Conservation (phyloP, 192 early-diverging fungal species). For the Coemansia sp. region DNA sequence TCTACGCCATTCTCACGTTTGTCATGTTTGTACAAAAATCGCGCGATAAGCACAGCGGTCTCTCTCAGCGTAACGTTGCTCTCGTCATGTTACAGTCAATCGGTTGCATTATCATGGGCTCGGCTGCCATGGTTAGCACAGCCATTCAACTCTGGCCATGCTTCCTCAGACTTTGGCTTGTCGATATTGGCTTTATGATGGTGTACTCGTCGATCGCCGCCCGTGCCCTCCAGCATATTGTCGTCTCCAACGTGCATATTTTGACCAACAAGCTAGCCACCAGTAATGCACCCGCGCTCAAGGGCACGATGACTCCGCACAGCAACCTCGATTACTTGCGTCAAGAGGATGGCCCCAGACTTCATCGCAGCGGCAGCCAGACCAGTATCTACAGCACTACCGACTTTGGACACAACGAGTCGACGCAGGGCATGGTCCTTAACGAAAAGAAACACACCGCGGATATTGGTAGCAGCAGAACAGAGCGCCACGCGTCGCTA, state of each 20-base stretch:
- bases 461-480: slow-evolving; percentile 12
- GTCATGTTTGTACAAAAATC: slow-evolving; percentile 44
- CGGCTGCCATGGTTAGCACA: slow-evolving; percentile 32
- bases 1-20: slow-evolving; percentile 36
- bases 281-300: slow-evolving; percentile 30
- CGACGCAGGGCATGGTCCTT: slow-evolving; percentile 10
- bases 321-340: slow-evolving; percentile 18
- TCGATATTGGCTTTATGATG: slow-evolving; percentile 29
- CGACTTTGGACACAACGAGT: slow-evolving; percentile 25
- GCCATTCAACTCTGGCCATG: slow-evolving; percentile 39
- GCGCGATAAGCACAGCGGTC: slow-evolving; percentile 50
- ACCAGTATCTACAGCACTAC: slow-evolving; percentile 43
- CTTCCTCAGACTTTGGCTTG: slow-evolving; percentile 47
- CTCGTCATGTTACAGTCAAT: slow-evolving; percentile 30
- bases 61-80: slow-evolving; percentile 30
- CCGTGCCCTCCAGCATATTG: slow-evolving; percentile 38
- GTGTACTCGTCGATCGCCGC: slow-evolving; percentile 33
- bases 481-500: slow-evolving; percentile 13
- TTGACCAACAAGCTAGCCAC: slow-evolving; percentile 40
- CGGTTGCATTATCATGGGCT: slow-evolving; percentile 29
- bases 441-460: slow-evolving; percentile 31
- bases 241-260: slow-evolving; percentile 42
- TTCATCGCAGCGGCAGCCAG: slow-evolving; percentile 30
- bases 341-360: neutral
- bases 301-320: slow-evolving; percentile 25